A percentile compares a stretch with the other conserved stretches of the same genome.
These are phyloP conservation scores for Arabis hirsuta DNA, from an alignment of 345 rosid genomes.

Conservation along the genomic window DNA sequence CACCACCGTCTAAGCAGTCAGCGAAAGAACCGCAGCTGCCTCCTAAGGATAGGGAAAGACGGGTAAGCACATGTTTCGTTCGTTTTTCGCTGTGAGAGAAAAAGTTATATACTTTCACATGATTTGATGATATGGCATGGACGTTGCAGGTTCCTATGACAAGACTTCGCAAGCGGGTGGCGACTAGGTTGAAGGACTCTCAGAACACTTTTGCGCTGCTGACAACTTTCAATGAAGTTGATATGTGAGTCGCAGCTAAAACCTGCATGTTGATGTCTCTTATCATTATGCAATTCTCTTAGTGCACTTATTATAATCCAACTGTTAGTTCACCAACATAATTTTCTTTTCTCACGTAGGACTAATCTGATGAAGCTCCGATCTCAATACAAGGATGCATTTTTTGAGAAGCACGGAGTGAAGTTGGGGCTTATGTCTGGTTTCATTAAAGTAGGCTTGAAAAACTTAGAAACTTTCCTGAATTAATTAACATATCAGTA, in stretches of 20 bases:
- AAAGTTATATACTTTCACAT: not conserved
- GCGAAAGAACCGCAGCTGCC: constrained; percentile 96
- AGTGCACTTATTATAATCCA: not conserved
- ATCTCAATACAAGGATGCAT: constrained; percentile 95
- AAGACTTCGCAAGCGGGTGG: constrained; percentile 94
- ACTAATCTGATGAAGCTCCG: constrained; percentile 98
- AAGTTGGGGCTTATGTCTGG: constrained; percentile 98
- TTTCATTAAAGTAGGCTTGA: constrained; percentile 69
- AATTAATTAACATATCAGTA: not conserved
- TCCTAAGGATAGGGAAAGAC: constrained; percentile 97
- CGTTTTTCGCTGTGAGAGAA: constrained; percentile 26
- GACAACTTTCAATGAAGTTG: constrained; percentile 98
- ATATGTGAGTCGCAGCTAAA: constrained; percentile 62
- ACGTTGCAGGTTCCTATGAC: constrained; percentile 92
- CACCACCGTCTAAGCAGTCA: constrained; percentile 68
- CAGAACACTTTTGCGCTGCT: constrained; percentile 95
- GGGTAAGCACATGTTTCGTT: constrained; percentile 54
- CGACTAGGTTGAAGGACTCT: constrained; percentile 93
- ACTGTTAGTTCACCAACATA: not conserved
- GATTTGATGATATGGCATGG: constrained; percentile 32
- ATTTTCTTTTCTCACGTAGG: constrained; percentile 49
- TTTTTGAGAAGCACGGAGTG: constrained; percentile 96
- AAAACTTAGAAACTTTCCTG: not conserved
- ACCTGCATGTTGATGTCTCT: not conserved
- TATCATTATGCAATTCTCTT: constrained; percentile 8